These are phyloP conservation scores for Talaromyces sp. DNA, from an alignment of 2,329 filamentous ascomycete species.

Conservation along the genomic window DNA sequence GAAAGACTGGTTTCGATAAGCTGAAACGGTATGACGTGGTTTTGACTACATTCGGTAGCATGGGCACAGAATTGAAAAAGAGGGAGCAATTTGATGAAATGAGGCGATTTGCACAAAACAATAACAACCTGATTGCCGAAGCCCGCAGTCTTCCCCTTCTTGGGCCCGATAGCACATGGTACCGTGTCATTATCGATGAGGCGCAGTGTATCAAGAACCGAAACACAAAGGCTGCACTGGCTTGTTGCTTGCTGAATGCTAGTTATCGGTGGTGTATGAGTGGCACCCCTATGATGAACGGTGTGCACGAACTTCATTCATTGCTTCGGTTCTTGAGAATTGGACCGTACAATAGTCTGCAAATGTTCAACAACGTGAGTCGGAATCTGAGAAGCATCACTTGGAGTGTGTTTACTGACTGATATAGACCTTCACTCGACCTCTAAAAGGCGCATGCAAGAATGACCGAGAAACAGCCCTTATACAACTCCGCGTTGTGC, in stretches of 20 bases:
- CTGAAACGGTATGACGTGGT: slow-evolving; percentile 70
- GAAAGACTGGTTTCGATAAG: slow-evolving; percentile 55
- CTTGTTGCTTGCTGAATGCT: slow-evolving; percentile 58
- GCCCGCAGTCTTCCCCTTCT: slow-evolving; percentile 55
- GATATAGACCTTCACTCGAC: slow-evolving; percentile 51
- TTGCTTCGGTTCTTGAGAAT: slow-evolving; percentile 75
- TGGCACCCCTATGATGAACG: slow-evolving; percentile 88
- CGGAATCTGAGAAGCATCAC: neutral
- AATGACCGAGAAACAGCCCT: slow-evolving; percentile 55
- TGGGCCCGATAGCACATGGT: slow-evolving; percentile 60
- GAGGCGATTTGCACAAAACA: slow-evolving; percentile 45
- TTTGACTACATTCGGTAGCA: slow-evolving; percentile 73
- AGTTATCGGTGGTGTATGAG: slow-evolving; percentile 71
- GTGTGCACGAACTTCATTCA: slow-evolving; percentile 72
- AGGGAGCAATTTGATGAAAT: slow-evolving; percentile 54
- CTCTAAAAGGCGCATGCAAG: slow-evolving; percentile 44
- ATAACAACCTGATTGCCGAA: slow-evolving; percentile 35
- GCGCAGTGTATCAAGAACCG: slow-evolving; percentile 80
- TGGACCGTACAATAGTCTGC: slow-evolving; percentile 67
- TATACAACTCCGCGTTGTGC: slow-evolving; percentile 68
- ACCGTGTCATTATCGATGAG: slow-evolving; percentile 74
- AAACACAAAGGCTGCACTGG: slow-evolving; percentile 60
- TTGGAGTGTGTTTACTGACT: slow-evolving; percentile 18
- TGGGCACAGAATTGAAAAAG: slow-evolving; percentile 66
- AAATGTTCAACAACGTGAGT: slow-evolving; percentile 59